Conservation (phyloP, 306 rosid species). For the Cajanus cajan region DNA sequence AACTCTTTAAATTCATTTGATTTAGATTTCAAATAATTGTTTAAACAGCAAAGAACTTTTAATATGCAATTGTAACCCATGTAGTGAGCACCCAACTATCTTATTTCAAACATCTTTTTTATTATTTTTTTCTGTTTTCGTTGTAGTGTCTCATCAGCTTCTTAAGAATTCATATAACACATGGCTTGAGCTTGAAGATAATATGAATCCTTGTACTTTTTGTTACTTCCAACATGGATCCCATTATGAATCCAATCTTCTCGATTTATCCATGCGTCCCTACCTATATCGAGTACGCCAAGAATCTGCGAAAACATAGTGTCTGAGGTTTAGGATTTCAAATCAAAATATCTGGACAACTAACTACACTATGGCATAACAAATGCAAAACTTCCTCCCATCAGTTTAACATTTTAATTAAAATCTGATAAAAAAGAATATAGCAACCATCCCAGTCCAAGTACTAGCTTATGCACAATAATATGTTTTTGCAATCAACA, state of each 20-base stretch:
- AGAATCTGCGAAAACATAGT: conserved; percentile 59
- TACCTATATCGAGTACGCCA: conserved; percentile 80
- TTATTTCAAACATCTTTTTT: background rate
- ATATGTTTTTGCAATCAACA: background rate
- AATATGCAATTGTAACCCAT: background rate
- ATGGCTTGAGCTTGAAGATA: conserved; percentile 92
- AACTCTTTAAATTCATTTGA: background rate
- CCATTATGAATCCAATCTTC: conserved; percentile 91
- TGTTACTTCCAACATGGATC: conserved; percentile 62
- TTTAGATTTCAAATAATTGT: no score
- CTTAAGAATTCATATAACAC: conserved; percentile 82
- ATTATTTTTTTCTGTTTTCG: background rate
- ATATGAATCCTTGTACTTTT: conserved; percentile 90
- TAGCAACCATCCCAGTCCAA: background rate
- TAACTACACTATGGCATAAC: background rate
- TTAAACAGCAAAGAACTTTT: no score
- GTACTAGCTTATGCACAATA: background rate
- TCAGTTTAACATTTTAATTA: background rate
- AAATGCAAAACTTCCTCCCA: background rate
- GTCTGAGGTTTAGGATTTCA: background rate
- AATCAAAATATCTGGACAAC: background rate
- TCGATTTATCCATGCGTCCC: conserved; percentile 84
- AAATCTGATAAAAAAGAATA: background rate
- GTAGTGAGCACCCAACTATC: background rate
- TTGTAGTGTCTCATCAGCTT: background rate